These are phyloP conservation scores for Neckera pumila DNA, from an alignment of 225 moss, liverwort and hornwort species.

Conservation along the genomic window DNA sequence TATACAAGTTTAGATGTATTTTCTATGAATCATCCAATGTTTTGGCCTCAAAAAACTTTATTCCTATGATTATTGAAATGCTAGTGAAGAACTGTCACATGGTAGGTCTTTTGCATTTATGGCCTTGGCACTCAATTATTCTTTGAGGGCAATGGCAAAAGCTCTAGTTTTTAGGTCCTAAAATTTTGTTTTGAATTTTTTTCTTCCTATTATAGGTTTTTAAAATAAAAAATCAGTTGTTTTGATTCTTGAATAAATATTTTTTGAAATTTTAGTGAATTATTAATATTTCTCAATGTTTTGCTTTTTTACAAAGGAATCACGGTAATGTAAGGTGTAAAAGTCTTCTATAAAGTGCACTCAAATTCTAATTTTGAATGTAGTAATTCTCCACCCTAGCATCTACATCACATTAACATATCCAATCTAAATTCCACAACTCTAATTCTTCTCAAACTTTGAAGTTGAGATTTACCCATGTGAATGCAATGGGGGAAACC, in stretches of 20 bases:
- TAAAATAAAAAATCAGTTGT: rapidly evolving
- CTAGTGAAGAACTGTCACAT: not conserved
- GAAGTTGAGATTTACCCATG: not conserved
- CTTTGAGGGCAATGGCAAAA: too few relatives aligned
- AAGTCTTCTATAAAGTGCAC: not conserved
- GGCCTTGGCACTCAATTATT: not conserved
- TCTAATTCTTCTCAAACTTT: not conserved
- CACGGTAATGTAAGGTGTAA: not conserved
- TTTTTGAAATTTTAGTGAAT: not conserved
- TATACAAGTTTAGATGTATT: not conserved
- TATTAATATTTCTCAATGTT: not conserved
- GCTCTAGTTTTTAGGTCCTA: too few relatives aligned
- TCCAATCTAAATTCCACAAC: not conserved
- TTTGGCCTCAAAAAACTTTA: not conserved
- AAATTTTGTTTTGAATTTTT: not conserved
- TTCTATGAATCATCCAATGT: not conserved
- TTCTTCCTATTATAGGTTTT: not conserved
- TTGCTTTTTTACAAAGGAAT: not conserved
- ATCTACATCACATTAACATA: not conserved
- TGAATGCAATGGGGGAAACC: rapidly evolving
- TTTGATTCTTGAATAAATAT: not conserved
- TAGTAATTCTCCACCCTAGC: not conserved
- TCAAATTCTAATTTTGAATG: not conserved
- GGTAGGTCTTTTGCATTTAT: too few relatives aligned
- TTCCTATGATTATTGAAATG: not conserved